Base-by-base conservation (phyloP, 31 red algal genomes). In the Odonthalia washingtoniensis region DNA sequence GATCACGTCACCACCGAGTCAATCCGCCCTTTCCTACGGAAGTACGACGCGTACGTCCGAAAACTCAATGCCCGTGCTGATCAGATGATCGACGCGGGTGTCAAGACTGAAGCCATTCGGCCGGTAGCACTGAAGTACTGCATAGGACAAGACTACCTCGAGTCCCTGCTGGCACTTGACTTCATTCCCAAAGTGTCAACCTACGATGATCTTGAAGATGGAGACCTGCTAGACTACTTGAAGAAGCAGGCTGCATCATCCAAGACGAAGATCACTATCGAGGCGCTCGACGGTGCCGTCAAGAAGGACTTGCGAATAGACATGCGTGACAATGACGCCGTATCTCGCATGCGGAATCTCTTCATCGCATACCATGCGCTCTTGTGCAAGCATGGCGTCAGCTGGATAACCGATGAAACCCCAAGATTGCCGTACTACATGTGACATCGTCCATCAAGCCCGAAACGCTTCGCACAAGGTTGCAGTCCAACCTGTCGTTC, bases 71-170 rank as follows among this genome's bases (percentile, higher is more conserved):
- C 74, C 12, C 74, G 74, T 28, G 74, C 74, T 28, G 40, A 45
- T 36, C 74, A 77, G 28, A 77, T 77, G 33, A 16, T 77, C 28
- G 17, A 9, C 9, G 38, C 12, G 9, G 26, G 28, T 70, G 17
- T 77, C 32, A 21, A 16, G 43, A 45, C 74, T 40, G 74, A 77
- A 28, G 74, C 74, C 74, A 37, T 77, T 77, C 32, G 40, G 17
- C 74, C 74, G 17, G 38, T 77, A 5, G 40, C 74, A 27, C 41
- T 44, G 24, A 77, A 77, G 74, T 77, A 77, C 74, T 77, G 74
- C 74, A 5, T 77, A 21, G 38, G 43, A 12, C 17, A 17, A 9
- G 74, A 77, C 33, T 77, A 44, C 74, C 38, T 77, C 9, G 74
- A 77, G 74, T 77, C 74, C 5, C 28, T 77, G 9, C 38, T 77